Evolutionary conservation across 371 early-diverging fungal species (phyloP).

Genomic region (Mucor velutinosus): DNA sequence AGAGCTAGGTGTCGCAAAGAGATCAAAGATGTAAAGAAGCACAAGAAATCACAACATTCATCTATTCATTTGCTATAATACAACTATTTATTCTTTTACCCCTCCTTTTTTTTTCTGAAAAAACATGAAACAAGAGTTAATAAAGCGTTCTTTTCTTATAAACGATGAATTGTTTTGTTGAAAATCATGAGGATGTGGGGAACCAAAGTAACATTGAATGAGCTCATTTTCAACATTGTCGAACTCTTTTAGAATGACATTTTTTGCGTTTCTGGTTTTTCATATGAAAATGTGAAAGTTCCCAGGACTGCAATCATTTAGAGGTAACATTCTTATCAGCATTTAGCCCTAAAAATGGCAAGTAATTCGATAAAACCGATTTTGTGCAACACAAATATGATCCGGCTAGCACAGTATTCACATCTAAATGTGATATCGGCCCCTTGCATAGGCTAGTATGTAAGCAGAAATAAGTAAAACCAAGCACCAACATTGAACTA

Average conservation of each 20-base stretch:
- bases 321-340: neutral
- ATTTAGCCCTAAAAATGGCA: neutral
- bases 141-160: neutral
- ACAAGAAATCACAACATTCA: neutral
- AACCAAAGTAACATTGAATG: neutral
- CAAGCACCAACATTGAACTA: neutral
- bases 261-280: neutral
- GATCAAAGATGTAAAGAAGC: slow-evolving; percentile 42
- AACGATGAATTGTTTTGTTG: neutral
- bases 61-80: neutral
- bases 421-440: neutral
- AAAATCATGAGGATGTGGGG: neutral
- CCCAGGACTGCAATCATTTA: neutral
- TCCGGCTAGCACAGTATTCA: neutral
- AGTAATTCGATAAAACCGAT: neutral
- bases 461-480: neutral
- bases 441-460: no score
- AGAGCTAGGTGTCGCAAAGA: slow-evolving; percentile 75
- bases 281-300: neutral
- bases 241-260: neutral
- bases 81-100: neutral
- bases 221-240: neutral
- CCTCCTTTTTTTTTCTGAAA: neutral
- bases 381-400: neutral
- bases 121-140: neutral